A percentile compares a stretch with the other conserved stretches of the same genome.
phyloP scores from a whole-genome alignment of 1,284 basidiomycete genomes.

The Bjerkandera adusta region DNA sequence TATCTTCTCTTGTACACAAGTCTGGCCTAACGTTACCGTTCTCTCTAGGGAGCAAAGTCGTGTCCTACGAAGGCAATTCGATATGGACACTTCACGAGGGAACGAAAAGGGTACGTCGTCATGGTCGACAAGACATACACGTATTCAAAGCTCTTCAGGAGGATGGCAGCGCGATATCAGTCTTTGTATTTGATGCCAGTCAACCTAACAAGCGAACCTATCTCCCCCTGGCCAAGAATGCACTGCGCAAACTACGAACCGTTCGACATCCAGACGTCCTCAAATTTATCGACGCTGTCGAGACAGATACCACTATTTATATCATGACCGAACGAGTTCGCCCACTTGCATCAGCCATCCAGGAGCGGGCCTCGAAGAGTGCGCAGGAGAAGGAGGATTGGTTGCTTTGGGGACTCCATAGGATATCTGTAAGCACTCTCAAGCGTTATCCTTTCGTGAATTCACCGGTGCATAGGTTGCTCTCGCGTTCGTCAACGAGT shows the following conservation, averaged over 20 bases:
- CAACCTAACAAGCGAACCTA: slow-evolving; percentile 55
- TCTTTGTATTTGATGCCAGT: slow-evolving; percentile 87
- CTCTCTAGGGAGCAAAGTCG: slow-evolving; percentile 76
- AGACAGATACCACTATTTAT: slow-evolving; percentile 85
- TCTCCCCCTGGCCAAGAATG: slow-evolving; percentile 85
- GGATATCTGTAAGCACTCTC: slow-evolving; percentile 74
- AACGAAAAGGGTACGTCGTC: slow-evolving; percentile 71
- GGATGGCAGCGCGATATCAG: slow-evolving; percentile 78
- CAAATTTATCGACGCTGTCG: slow-evolving; percentile 91
- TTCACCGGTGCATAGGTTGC: slow-evolving; percentile 61
- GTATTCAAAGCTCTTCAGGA: slow-evolving; percentile 57
- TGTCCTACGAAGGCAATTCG: slow-evolving; percentile 60
- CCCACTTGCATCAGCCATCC: slow-evolving; percentile 69
- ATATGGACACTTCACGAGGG: slow-evolving; percentile 90
- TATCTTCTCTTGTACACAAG: slow-evolving; percentile 85
- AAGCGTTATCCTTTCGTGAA: neutral
- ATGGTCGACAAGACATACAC: neutral
- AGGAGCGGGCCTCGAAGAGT: slow-evolving; percentile 62
- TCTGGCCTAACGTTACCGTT: slow-evolving; percentile 91
- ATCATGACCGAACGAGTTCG: slow-evolving; percentile 94
- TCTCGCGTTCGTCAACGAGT: slow-evolving; percentile 87
- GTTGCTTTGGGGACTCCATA: slow-evolving; percentile 92
- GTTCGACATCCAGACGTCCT: slow-evolving; percentile 95
- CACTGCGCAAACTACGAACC: slow-evolving; percentile 87
- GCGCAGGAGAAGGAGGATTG: slow-evolving; percentile 78